phyloP scores from a whole-genome alignment of 2,329 filamentous ascomycete species.

The Aspergillus glaucus region DNA sequence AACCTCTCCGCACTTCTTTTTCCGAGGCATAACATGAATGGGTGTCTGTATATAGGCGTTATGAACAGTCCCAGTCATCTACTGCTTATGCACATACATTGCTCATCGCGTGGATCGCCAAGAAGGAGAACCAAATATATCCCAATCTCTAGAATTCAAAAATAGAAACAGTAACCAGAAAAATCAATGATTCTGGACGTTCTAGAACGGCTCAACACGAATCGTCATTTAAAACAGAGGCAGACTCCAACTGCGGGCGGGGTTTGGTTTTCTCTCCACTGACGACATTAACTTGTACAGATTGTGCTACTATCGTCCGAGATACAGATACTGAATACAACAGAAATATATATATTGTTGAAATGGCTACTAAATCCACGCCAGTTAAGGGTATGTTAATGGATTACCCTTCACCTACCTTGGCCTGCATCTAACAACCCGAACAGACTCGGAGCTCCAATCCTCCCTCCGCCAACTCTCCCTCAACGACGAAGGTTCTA shows the following conservation, averaged over 20 bases:
- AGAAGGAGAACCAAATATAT: no score
- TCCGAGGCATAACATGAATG: no score
- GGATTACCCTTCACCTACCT: background rate
- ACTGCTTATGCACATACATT: no score
- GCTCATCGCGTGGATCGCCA: no score
- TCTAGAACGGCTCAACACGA: no score
- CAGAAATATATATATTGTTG: background rate
- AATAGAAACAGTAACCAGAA: background rate
- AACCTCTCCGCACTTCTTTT: no score
- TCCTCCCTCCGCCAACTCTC: slow-evolving; percentile 25
- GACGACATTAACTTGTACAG: background rate
- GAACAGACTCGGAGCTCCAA: slow-evolving; percentile 22
- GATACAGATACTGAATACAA: background rate
- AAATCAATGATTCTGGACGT: no score
- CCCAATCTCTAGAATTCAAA: no score
- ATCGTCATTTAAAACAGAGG: background rate
- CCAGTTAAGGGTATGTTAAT: background rate
- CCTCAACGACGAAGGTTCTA: slow-evolving; percentile 24
- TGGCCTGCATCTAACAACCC: background rate
- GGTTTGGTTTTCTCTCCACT: background rate
- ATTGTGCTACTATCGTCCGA: background rate
- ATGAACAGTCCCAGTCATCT: no score
- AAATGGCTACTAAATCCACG: background rate
- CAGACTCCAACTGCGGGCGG: background rate
- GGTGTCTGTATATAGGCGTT: no score